These are phyloP conservation scores for Podaxis carcinomalis DNA, from an alignment of 768 basidiomycete genomes.

Conservation along the genomic window DNA sequence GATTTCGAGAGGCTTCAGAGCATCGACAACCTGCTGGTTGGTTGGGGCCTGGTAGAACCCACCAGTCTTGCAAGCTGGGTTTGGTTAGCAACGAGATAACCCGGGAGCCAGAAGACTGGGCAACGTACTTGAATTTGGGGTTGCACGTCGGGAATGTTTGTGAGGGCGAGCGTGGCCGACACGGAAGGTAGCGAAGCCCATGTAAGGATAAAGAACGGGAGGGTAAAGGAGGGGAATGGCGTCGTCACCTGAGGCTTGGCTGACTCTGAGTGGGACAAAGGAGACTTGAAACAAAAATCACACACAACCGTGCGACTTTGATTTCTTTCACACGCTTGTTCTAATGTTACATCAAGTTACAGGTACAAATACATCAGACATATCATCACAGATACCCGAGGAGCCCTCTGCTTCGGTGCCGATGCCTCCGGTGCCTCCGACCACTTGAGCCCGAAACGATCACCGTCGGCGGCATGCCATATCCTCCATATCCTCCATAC, in stretches of 20 bases:
- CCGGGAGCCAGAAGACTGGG: background rate
- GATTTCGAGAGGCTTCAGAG: constrained; percentile 47
- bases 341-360: background rate
- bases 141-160: background rate
- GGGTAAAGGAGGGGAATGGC: background rate
- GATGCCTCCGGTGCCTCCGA: background rate
- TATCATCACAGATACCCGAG: background rate
- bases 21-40: constrained; percentile 40
- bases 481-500: background rate
- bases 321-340: background rate
- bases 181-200: constrained; percentile 12
- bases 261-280: background rate
- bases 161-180: background rate
- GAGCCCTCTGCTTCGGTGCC: background rate
- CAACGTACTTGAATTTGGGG: background rate
- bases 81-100: background rate
- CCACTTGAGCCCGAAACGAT: background rate
- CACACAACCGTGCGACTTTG: background rate
- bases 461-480: background rate
- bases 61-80: constrained; percentile 47
- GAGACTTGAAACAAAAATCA: background rate
- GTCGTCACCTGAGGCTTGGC: background rate
- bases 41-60: constrained; percentile 60
- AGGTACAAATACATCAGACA: background rate
- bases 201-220: constrained; percentile 4